Evolutionary conservation across 495 filamentous ascomycete genomes (phyloP), one percentile per base, ranked within the genome.

Genomic region (Apiosordaria backusii): DNA sequence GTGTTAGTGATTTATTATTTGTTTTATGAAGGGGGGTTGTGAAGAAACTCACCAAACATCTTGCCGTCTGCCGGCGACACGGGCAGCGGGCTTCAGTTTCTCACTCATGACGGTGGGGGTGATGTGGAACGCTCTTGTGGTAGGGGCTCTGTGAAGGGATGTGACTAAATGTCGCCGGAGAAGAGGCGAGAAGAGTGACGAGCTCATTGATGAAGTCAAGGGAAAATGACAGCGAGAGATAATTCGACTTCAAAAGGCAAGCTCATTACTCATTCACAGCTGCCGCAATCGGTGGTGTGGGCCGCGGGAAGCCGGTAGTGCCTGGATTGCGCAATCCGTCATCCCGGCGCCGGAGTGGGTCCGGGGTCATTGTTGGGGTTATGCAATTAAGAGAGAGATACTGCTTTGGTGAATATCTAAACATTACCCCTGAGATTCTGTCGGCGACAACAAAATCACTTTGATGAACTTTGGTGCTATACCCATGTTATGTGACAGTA

Each of bases 41-140:
- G 57, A 57, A 22, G 21, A 19, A 26, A 4, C 25, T 71, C 78
- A 96, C 94, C 94, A 99, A 57, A 99, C 94, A 90, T 99, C 94
- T 73, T 97, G 92, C 71, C 85, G 85, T 76, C 90, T 88, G 25
- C 89, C 86, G 13, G 91, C 87, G 18, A 99, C 93, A 70, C 94
- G 82, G 64, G 80, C 80, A 4, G 94, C 94, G 25, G 95, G 95
- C 70, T 82, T 80, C 21, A 87, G 74, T 70, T 84, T 78, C 50
- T 68, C 71, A 57, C 66, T 74, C 76, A 78, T 77, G 61, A 59
- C 57, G 58, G 60, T 54, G 23, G 22, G 27, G 6, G 74, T 58
- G 18, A 21, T 61, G 61, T 80, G 75, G 27, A 80, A 71, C 27
- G 59, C 21, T 65, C 65, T 26, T 53, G 27, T 55, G 24, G 19